Base-by-base conservation (phyloP, 352 stramenopile genomes). In the Phytopythium mirpurense region DNA sequence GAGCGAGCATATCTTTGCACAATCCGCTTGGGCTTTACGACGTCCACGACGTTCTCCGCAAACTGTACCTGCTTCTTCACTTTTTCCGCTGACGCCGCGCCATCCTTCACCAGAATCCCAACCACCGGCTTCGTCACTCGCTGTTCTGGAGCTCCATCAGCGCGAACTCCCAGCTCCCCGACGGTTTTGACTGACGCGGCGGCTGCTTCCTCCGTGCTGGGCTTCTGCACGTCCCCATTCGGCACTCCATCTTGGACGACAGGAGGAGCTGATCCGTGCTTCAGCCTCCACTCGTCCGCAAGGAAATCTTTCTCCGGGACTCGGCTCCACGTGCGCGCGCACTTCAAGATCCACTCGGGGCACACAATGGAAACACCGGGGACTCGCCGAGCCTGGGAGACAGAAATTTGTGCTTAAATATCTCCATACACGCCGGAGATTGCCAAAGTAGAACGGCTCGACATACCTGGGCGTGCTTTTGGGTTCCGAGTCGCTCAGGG, bases 301-400 rank as follows among this genome's bases (percentile, higher is more conserved):
- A 86, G 59, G 42, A 89, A 92, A 11, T 87, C 78, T 18, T 72
- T 58, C 45, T 94, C 83, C 9, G 65, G 23, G 10, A 74, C 79
- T 9, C 67, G 73, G 38, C 60, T 65, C 83, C 83, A 94, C 52
- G 77, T 81, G 16, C 78, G 74, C 56, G 78, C 79, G 48, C 77
- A 89, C 55, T 89, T 86, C 11, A 92, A 59, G 49, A 94, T 76
- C 83, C 83, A 94, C 35, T 94, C 81, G 0, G 81, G 81, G 1
- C 72, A 86, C 16, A 94, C 81, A 21, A 92, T 71, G 11, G 74
- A 49, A 36, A 88, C 75, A 24, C 72, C 69, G 11, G 74, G 57
- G 57, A 81, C 88, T 23, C 54, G 67, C 50, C 79, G 78, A 11
- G 79, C 81, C 73, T 94, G 18, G 29, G 37, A 44, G 46, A 31